Evolutionary conservation across 441 rosid genomes (phyloP).

Genomic region (Pelargonium myrrhifolium): DNA sequence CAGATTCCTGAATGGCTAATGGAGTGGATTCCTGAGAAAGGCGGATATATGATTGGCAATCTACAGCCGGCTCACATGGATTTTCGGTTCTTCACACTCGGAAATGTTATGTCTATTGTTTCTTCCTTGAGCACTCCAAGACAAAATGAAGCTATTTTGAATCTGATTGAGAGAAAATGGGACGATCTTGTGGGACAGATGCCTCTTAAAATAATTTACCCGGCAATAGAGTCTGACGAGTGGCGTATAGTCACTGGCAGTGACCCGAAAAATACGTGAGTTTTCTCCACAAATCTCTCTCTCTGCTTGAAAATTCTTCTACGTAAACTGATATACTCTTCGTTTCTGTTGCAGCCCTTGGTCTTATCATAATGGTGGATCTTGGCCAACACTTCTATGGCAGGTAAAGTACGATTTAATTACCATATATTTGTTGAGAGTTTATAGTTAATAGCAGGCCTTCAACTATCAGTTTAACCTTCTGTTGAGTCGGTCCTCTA

Average conservation of each 20-base stretch:
- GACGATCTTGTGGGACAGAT: conserved; percentile 72
- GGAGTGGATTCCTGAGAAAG: conserved; percentile 86
- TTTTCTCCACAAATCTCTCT: not conserved
- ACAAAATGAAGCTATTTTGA: conserved; percentile 78
- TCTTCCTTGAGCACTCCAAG: conserved; percentile 61
- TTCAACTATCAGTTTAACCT: too few relatives aligned
- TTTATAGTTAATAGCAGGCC: too few relatives aligned
- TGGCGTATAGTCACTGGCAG: conserved; percentile 91
- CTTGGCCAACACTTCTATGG: conserved; percentile 81
- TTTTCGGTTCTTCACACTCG: conserved; percentile 78
- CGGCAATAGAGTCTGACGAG: conserved; percentile 86
- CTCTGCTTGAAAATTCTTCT: not conserved
- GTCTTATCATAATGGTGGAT: conserved; percentile 79
- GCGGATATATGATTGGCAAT: conserved; percentile 84
- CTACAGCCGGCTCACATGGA: conserved; percentile 96
- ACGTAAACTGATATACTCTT: not conserved
- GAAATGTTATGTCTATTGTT: conserved; percentile 74
- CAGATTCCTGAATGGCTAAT: conserved; percentile 91
- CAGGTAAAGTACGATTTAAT: conserved; percentile 38
- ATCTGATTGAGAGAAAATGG: conserved; percentile 83
- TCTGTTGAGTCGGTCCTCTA: not conserved
- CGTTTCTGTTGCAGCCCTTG: conserved; percentile 47
- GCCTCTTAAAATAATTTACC: conserved; percentile 89
- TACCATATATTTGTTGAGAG: too few relatives aligned
- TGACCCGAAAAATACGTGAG: conserved; percentile 90